Base-by-base conservation (phyloP, 768 basidiomycete genomes). In the Leccinellum luteum region DNA sequence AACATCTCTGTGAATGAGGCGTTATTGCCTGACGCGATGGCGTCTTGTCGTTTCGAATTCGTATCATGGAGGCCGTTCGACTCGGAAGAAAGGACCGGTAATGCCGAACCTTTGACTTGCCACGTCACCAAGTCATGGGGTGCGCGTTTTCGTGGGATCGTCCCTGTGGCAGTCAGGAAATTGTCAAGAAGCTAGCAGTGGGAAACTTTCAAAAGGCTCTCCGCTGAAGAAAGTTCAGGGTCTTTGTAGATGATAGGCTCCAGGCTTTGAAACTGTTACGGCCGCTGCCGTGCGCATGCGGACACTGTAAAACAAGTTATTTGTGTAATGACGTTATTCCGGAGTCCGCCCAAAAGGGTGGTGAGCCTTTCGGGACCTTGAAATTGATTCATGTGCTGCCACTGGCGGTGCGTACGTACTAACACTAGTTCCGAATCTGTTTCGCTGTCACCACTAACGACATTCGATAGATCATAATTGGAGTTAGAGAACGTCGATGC, bases 111-210 rank as follows among this genome's bases (percentile, higher is more conserved):
- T 47, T 21, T 38, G 51, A 17, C 35, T 43, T 62, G 63, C 60
- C 63, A 65, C 53, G 64, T 65, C 41, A 43, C 6, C 41, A 12
- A 43, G 19, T 43, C 19, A 43, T 43, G 30, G 30, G n/a, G n/a
- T n/a, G n/a, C n/a, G n/a, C 10, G 30, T 31, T 31, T 31, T 43
- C 41, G 41, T 43, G 41, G 41, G 41, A 43, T 43, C 41, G 19
- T 43, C 41, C 41, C 41, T 41, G 38, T 41, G 38, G n/a, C 38
- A n/a, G n/a, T 15, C 30, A 14, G 13, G 5, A 43, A 43, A 43
- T 43, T 21, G 52, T 41, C 28, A n/a, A 25, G 57, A 41, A 38
- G 6, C 23, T 8, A 6, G 19, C 12, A 25, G 50, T 31, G 56
- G 32, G 43, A 45, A 43, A 19, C 19, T n/a, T n/a, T n/a, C n/a